Base-by-base conservation (phyloP, 2,329 filamentous ascomycete genomes). In the Fusarium brachygibbosum region DNA sequence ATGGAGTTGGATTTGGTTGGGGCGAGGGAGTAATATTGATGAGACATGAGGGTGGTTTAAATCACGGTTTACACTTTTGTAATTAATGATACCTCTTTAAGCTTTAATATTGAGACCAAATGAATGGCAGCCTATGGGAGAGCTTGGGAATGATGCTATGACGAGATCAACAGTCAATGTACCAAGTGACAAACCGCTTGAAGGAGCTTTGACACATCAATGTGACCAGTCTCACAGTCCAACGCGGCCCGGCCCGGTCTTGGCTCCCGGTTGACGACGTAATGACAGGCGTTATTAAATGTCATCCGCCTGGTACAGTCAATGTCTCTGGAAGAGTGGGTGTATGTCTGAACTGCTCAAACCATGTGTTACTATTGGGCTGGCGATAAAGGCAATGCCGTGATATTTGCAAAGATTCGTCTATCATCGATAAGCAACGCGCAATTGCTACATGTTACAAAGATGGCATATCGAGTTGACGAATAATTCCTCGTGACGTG, bases 51-150 rank as follows among this genome's bases (percentile, higher is more conserved):
- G 16, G 21, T 41, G 14, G 25, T 45, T 5, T 25, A 2, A 12
- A 13, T 19, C 17, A 31, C 16, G 9, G 58, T 19, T 16, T 23
- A 44, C 11, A 19, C 37, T 58, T 23, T 58, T 32, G 19, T 64
- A 37, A 45, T 48, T 35, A 64, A 50, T 64, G 44, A 64, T 45
- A 58, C 61, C 44, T 63, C 29, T 19, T 16, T 28, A 8, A 34
- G 29, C 19, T 35, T 31, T 45, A 45, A 45, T 45, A 45, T 13
- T 10, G 21, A 31, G 12, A 31, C 1, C 2, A 45, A 13, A 21
- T 31, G 3, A 12, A 19, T 10, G 28, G 2, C 16, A n/a, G 10
- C 8, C 16, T 19, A 29, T 5, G 3, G 3, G 6, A 6, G 6
- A 45, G 7, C n/a, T 1, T 31, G 7, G 12, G 5, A 16, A 21